Evolutionary conservation across 106 monocot genomes (phyloP), one percentile per base, ranked within the genome.

Genomic region (Xerophyta viscosa): DNA sequence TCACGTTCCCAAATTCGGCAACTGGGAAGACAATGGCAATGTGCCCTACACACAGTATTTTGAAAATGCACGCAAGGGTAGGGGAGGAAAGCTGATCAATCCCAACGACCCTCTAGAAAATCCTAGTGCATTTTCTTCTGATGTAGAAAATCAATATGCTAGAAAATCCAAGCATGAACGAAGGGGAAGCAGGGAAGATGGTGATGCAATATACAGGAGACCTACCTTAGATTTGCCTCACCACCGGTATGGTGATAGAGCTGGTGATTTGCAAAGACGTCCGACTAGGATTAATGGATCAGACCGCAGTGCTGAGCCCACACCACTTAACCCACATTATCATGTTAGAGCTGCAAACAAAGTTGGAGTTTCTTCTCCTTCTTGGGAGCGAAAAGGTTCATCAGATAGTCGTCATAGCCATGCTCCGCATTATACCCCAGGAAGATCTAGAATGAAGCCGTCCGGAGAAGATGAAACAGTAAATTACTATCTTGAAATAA

Each of bases 1-100:
- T 20, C 66, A 56, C 20, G 62, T 91, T 30, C 90, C 90, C 29
- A 71, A 85, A 63, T 85, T 91, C 53, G 90, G 90, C 27, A 81
- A 85, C 23, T 85, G 85, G 90, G 81, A 81, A 39, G 51, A 24
- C 47, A 65, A 33, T 29, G 66, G 50, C 4, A 66, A 63, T 53
- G 65, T 72, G 15, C 74, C 74, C 13, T 85, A 85, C 30, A 81
- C 90, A 4, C 49, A 78, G 24, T 81, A 78, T 55, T 85, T 91
- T 43, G 85, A 91, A 7, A 69, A 71, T 56, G 74, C 74, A 13
- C 80, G 81, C 6, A 91, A 72, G 51, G 71, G 65, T 28, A 81
- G 55, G 68, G 56, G 22, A 31, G 76, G 42, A 20, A 59, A 64
- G 29, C 67, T 46, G 54, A 0, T 67, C 28, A 61, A 77, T 36